Evolutionary conservation across 2,329 filamentous ascomycete species (phyloP), one percentile per base, ranked within the genome.

Genomic region (Cytospora chrysosperma): DNA sequence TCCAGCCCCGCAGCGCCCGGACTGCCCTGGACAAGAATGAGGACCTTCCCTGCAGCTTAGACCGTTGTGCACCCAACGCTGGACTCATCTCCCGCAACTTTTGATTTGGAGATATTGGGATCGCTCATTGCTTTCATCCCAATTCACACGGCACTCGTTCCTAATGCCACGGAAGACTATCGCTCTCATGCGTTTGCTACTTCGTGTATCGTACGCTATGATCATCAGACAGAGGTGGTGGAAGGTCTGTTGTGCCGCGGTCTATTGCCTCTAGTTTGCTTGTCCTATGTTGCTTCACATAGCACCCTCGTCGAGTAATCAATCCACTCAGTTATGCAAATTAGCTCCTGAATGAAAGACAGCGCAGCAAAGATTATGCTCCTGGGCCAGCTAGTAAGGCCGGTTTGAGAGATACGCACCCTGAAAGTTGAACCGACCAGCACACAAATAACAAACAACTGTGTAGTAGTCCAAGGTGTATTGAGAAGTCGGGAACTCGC

Each of bases 11-110:
- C 21, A 47, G 34, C 24, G 28, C 40, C 24, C 54, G 54, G 1
- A 56, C 54, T 26, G 54, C 54, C 19, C 37, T 56, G 24, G 54
- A 56, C 37, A 56, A 47, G 54, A 47, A 56, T 13, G 54, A 56
- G 54, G 54, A 47, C n/a, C 37, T 56, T 21, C 54, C 54, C 10
- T 56, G 54, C 37, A 56, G 54, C 54, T 24, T 56, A 5, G 54
- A 56, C 37, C 21, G 17, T 26, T 30, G 10, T 21, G 13, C 40
- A 9, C 54, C 54, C 34, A 56, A 56, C 37, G 24, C 54, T 27
- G 54, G 54, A n/a, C 54, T 56, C 13, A 43, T 56, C 34, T 27
- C 37, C 24, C 15, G 54, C 17, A 28, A 27, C 43, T 47, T 47
- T 15, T 47, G 43, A 47, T 21, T 24, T 19, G 10, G 40, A 19